Conservation (phyloP, 2,329 filamentous ascomycete species). For the Trichoderma oligosporum region DNA sequence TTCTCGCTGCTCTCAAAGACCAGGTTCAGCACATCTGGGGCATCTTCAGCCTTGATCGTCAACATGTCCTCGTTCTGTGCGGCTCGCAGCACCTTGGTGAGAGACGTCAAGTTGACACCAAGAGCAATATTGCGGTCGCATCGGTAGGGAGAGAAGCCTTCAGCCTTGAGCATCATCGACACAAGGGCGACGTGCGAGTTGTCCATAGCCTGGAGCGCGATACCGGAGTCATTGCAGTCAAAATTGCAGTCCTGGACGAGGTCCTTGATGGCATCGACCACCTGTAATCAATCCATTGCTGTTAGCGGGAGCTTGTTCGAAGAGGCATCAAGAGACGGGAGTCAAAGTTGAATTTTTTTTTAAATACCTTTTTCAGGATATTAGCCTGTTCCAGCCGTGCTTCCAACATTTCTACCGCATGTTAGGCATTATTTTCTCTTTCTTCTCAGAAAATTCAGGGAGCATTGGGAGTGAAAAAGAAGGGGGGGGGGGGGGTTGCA, state of each 20-base stretch:
- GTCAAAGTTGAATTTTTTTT: conserved; percentile 23
- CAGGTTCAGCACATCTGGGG: conserved; percentile 91
- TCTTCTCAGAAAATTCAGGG: neutral
- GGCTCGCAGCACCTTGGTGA: conserved; percentile 94
- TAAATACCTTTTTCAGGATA: conserved; percentile 97
- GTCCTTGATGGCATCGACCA: conserved; percentile 98
- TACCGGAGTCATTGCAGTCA: conserved; percentile 99
- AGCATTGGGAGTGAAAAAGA: neutral
- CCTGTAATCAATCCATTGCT: conserved; percentile 49
- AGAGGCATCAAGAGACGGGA: neutral
- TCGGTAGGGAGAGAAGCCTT: conserved; percentile 90
- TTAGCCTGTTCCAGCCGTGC: conserved; percentile 92
- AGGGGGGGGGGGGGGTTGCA: neutral
- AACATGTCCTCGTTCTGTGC: conserved; percentile 92
- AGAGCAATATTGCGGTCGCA: conserved; percentile 99
- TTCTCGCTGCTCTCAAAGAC: conserved; percentile 86
- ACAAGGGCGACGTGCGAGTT: conserved; percentile 99
- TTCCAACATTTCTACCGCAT: conserved; percentile 70
- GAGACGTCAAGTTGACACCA: conserved; percentile 91
- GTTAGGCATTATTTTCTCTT: neutral
- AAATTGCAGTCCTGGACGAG: conserved; percentile 99
- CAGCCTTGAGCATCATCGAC: conserved; percentile 96
- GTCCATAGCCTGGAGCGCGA: conserved; percentile 98
- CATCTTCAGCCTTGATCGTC: conserved; percentile 95
- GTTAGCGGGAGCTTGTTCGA: neutral